Conservation (phyloP, 164 flowering plant species). For the Santalum album region DNA sequence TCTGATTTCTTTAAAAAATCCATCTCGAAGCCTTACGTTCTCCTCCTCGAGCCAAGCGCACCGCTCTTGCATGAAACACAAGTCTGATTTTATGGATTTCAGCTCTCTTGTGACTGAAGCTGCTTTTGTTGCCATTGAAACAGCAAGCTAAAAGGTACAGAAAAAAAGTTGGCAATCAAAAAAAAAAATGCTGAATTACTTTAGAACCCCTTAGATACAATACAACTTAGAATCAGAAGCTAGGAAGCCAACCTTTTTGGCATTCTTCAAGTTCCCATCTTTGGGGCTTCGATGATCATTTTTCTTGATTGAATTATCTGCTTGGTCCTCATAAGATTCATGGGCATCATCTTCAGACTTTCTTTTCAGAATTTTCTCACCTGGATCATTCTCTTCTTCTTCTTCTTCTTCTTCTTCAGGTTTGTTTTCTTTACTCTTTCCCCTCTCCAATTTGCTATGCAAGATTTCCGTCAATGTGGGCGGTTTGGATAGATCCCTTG, state of each 20-base stretch:
- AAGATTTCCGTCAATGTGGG: conserved; percentile 58
- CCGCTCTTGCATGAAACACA: conserved; percentile 67
- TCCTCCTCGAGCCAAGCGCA: conserved; percentile 78
- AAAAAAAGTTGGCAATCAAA: neutral
- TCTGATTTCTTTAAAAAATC: conserved; percentile 44
- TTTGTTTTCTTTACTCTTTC: conserved; percentile 17
- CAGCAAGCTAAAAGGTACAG: conserved; percentile 45
- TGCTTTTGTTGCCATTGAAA: conserved; percentile 84
- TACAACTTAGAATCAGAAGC: no score
- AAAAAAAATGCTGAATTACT: no score
- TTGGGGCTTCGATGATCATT: conserved; percentile 22
- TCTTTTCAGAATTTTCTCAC: conserved; percentile 37
- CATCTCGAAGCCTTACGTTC: conserved; percentile 64
- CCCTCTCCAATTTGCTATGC: conserved; percentile 23
- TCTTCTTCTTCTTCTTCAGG: conserved; percentile 10
- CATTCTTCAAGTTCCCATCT: conserved; percentile 52
- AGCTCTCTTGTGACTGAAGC: conserved; percentile 66
- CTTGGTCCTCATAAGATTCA: conserved; percentile 26
- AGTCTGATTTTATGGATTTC: conserved; percentile 57
- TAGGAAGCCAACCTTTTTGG: conserved; percentile 49
- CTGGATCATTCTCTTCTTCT: conserved; percentile 15
- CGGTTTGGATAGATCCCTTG: conserved; percentile 57
- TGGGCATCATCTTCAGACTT: conserved; percentile 28
- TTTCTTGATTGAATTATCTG: conserved; percentile 16
- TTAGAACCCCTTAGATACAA: no score